A percentile compares a stretch with the other conserved stretches of the same genome.
phyloP scores from a whole-genome alignment of 495 filamentous ascomycete genomes.

The Achaetomiella virescens region DNA sequence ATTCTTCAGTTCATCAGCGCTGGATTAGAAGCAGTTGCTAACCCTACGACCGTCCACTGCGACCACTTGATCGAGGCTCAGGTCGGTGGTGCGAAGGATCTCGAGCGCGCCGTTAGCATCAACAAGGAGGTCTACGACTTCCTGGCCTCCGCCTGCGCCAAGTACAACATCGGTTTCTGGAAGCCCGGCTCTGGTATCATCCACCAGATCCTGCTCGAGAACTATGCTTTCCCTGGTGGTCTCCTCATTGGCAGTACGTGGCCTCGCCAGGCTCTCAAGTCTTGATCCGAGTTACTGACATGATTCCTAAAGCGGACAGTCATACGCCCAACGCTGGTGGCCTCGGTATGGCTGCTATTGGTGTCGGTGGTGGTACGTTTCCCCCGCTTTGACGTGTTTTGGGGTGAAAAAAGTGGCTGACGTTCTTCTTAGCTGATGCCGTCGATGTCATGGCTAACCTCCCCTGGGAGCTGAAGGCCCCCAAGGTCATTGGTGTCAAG shows the following conservation, averaged over 20 bases:
- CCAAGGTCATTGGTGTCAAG: conserved; percentile 93
- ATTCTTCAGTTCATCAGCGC: conserved; percentile 99
- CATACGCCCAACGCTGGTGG: conserved; percentile 98
- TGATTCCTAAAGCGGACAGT: conserved; percentile 56
- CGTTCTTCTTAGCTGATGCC: conserved; percentile 61
- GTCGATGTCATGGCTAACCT: conserved; percentile 98
- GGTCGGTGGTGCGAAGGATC: conserved; percentile 88
- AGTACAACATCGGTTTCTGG: conserved; percentile 99
- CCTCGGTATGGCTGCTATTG: conserved; percentile 91
- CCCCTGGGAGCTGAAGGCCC: conserved; percentile 97
- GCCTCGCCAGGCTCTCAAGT: neutral
- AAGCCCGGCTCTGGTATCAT: conserved; percentile 98
- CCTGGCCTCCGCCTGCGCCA: conserved; percentile 86
- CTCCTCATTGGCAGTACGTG: conserved; percentile 81
- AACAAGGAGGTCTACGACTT: conserved; percentile 99
- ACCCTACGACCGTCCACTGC: conserved; percentile 95
- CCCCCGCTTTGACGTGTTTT: neutral
- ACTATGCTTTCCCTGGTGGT: conserved; percentile 96
- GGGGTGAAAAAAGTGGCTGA: neutral
- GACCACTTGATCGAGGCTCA: conserved; percentile 99
- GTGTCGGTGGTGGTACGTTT: conserved; percentile 69
- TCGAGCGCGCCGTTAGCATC: conserved; percentile 81
- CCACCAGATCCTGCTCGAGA: conserved; percentile 97
- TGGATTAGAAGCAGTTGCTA: conserved; percentile 88
- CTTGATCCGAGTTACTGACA: neutral